Evolutionary conservation across 768 basidiomycete species (phyloP), one percentile per base, ranked within the genome.

Genomic region (Myochromella boudieri): DNA sequence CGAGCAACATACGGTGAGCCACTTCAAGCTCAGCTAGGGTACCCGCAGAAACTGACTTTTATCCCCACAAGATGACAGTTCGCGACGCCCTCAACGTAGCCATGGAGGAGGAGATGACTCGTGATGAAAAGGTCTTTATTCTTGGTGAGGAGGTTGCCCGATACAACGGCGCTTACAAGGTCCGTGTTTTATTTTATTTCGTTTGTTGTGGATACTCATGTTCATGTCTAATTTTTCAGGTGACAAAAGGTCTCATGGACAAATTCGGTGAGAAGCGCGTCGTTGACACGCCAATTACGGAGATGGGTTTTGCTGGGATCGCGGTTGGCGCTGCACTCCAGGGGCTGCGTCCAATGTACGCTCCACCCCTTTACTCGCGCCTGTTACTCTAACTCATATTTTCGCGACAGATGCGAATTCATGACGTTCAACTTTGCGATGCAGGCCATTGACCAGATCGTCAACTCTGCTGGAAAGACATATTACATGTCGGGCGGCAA

Each of bases 341-440:
- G 60, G 97, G 97, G 61, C 82, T 99, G 46, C 82, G 95, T 58
- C 97, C 97, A 51, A 78, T 99, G 90, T 90, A 65, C 48, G 83
- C 61, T 46, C 6, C 33, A 2, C 41, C 18, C 36, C 37, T 17
- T 37, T 25, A 12, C 25, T 52, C 25, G 46, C 38, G 51, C 34
- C n/a, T 41, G 48, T 44, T 33, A 48, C 34, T 37, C 38, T 52
- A 33, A 28, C 27, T 38, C 55, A 34, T 60, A 36, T 44, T 49
- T 54, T 20, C 55, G 26, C 20, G 29, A 25, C 49, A 93, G 91
- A 61, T 97, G 95, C 80, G 95, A 98, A 76, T 99, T 97, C 77
- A 98, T 97, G 95, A 98, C 95, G 12, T 98, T 95, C 79, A 98
- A 99, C 79, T 98, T 99, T 66, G 95, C 95, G 55, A 99, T 98